Evolutionary conservation across 2,329 filamentous ascomycete species (phyloP), one percentile per base, ranked within the genome.

Genomic region (Trichophyton mentagrophytes): DNA sequence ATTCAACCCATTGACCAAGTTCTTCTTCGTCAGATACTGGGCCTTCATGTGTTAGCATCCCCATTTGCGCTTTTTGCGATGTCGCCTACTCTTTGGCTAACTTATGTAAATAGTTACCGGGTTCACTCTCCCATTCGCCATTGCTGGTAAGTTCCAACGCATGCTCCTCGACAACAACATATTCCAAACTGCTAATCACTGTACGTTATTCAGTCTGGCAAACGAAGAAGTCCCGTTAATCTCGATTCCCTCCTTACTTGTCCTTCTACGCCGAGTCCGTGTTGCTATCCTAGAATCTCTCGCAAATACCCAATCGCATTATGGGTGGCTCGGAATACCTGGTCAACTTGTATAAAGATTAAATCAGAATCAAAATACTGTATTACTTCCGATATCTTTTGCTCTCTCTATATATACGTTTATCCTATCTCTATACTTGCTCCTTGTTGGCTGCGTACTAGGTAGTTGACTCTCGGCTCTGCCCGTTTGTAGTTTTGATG

Each of bases 1-100:
- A 67, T 99, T 99, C 85, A 95, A 99, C 83, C 88, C 93, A 68
- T 82, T 89, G 79, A 92, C 86, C 74, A 89, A 85, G 79, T 88
- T 82, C 79, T 99, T 99, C 76, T 83, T 80, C 67, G 65, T 89
- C 69, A 82, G 86, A 78, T 99, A 88, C 85, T 95, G 90, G 87
- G 73, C 74, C 65, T 93, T 88, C 80, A 86, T 86, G 82, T 75
- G 86, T 88, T 73, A 64, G 80, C 77, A 36, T 22, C 3, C 56
- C 40, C n/a, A 15, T n/a, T 7, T n/a, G 6, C n/a, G 40, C 7
- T 20, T 17, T 33, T 11, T 13, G 13, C 51, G 6, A 20, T 13
- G 17, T n/a, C 25, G 36, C n/a, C 17, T 13, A 7, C 25, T 13
- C n/a, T 6, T 36, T 36, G 51, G 25, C 15, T 55, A 55, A 55